These are phyloP conservation scores for Durio zibethinus DNA, from an alignment of 345 rosid genomes.

Conservation along the genomic window DNA sequence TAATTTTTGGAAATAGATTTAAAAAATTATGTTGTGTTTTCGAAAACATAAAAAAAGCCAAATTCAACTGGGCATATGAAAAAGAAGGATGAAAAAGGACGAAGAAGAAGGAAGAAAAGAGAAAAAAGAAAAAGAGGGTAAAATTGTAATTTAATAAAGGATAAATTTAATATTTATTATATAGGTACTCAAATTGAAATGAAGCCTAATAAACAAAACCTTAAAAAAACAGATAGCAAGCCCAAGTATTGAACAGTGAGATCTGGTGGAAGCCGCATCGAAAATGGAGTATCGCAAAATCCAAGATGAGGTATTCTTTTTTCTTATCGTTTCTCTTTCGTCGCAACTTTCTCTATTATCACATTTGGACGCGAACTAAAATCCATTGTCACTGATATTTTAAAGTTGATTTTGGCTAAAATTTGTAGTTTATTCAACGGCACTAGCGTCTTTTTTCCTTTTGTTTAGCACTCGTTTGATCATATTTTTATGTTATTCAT, in stretches of 20 bases:
- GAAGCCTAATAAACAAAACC: not conserved
- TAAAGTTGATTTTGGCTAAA: not conserved
- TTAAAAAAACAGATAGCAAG: not conserved
- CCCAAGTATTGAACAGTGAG: constrained; percentile 17
- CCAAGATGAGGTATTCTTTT: constrained; percentile 60
- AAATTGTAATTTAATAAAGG: too few relatives aligned
- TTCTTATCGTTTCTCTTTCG: not conserved
- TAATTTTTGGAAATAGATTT: too few relatives aligned
- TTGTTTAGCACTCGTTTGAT: not conserved
- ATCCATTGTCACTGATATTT: not conserved
- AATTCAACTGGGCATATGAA: too few relatives aligned
- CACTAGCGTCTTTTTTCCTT: not conserved
- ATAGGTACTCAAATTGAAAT: too few relatives aligned
- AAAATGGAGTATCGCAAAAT: constrained; percentile 77
- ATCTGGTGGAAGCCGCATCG: constrained; percentile 26
- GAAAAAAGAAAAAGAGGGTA: too few relatives aligned
- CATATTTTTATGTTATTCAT: not conserved
- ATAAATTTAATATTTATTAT: too few relatives aligned
- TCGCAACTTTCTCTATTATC: not conserved
- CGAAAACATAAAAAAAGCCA: too few relatives aligned
- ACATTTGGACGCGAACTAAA: not conserved
- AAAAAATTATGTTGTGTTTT: too few relatives aligned
- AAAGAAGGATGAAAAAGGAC: too few relatives aligned
- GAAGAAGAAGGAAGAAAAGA: too few relatives aligned
- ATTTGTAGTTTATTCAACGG: not conserved